phyloP scores from a whole-genome alignment of 768 basidiomycete species.

The Suillus cothurnatus region DNA sequence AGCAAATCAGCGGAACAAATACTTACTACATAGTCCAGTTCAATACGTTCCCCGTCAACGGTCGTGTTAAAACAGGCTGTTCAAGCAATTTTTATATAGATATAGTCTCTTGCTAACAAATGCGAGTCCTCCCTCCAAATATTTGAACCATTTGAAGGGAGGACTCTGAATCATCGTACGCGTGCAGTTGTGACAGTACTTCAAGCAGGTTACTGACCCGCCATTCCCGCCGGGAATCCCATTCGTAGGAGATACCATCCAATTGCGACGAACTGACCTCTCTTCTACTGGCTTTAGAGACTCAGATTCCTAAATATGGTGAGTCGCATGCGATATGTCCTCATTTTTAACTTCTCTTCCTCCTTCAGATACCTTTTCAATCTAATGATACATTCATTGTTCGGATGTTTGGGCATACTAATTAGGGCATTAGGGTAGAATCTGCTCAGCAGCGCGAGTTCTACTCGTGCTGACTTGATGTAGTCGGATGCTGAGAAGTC shows the following conservation, averaged over 20 bases:
- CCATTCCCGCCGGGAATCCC: not conserved
- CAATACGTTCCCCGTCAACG: not conserved
- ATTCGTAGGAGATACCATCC: not conserved
- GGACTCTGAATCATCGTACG: not conserved
- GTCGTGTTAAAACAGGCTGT: not conserved
- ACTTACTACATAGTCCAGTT: not conserved
- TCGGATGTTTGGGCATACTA: not conserved
- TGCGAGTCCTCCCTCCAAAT: not conserved
- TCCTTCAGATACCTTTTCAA: not conserved
- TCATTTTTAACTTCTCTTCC: not conserved
- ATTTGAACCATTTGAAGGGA: not conserved
- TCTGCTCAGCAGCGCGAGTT: not conserved
- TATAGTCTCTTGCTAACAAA: not conserved
- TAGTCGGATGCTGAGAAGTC: not conserved
- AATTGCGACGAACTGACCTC: not conserved
- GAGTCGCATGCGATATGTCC: not conserved
- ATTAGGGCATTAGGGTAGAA: not conserved
- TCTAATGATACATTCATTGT: not conserved
- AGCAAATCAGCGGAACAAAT: not conserved
- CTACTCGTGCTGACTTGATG: not conserved
- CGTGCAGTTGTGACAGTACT: not conserved
- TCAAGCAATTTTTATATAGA: too few species aligned
- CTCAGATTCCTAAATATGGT: not conserved
- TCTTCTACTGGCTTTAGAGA: not conserved
- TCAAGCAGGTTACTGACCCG: too few species aligned